Evolutionary conservation across 352 stramenopile genomes (phyloP).

Genomic region (Phytophthora syringae): DNA sequence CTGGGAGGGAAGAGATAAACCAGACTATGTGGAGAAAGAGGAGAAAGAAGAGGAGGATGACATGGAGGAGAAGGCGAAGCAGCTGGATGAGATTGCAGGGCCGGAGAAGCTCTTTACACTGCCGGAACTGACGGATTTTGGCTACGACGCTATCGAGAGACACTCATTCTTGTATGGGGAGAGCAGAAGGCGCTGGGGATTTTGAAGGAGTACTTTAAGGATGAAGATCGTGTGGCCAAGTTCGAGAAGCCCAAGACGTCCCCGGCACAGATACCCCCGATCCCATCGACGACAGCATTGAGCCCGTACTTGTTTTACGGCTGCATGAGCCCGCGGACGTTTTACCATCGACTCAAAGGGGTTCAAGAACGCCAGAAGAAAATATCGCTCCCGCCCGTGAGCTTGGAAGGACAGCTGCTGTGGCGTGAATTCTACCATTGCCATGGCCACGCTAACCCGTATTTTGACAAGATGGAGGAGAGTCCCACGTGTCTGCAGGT

Average conservation of each 20-base stretch:
- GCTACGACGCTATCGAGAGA: slow-evolving; percentile 49
- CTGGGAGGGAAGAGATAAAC: slow-evolving; percentile 32
- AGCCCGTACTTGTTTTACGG: slow-evolving; percentile 95
- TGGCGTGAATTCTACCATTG: slow-evolving; percentile 97
- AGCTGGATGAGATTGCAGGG: slow-evolving; percentile 53
- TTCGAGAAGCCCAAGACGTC: slow-evolving; percentile 98
- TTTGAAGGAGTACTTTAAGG: slow-evolving; percentile 67
- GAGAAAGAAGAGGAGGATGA: slow-evolving; percentile 23
- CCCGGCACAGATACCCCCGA: slow-evolving; percentile 84
- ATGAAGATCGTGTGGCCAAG: slow-evolving; percentile 84
- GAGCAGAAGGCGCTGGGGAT: slow-evolving; percentile 70
- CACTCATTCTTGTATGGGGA: slow-evolving; percentile 81
- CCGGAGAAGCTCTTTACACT: slow-evolving; percentile 65
- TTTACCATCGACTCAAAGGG: slow-evolving; percentile 90
- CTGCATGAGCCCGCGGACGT: slow-evolving; percentile 90
- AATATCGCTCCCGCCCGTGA: slow-evolving; percentile 87
- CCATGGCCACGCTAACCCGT: slow-evolving; percentile 73
- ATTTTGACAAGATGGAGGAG: slow-evolving; percentile 95
- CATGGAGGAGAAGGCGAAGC: slow-evolving; percentile 10
- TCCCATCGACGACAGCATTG: slow-evolving; percentile 93
- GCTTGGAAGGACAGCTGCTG: slow-evolving; percentile 93
- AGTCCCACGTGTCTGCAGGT: slow-evolving; percentile 93
- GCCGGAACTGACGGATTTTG: slow-evolving; percentile 69
- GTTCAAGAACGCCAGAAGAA: slow-evolving; percentile 72
- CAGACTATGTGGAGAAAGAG: slow-evolving; percentile 3